Conservation (phyloP, 352 stramenopile genomes). For the Globisporangium sylvaticum region DNA sequence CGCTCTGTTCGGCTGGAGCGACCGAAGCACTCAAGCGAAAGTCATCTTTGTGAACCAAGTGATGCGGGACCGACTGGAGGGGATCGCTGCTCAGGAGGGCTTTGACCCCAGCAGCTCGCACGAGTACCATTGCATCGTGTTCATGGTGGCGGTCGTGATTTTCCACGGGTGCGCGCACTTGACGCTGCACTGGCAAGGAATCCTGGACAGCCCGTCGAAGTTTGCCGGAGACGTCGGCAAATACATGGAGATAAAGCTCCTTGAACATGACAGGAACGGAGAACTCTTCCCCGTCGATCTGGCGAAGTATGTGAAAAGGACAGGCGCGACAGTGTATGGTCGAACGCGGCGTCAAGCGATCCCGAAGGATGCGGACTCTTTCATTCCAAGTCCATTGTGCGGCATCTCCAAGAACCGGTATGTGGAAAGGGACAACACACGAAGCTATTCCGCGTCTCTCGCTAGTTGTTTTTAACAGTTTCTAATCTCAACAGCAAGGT, state of each 20-base stretch:
- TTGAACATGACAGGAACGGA: too few relatives aligned
- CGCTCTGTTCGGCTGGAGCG: not conserved
- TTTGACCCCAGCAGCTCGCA: not conserved
- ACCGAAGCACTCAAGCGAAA: not conserved
- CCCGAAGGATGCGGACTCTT: too few relatives aligned
- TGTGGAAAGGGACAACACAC: too few relatives aligned
- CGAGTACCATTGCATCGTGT: slow-evolving; percentile 2
- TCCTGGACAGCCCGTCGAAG: not conserved
- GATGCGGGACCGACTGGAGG: not conserved
- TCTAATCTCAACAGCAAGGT: too few relatives aligned
- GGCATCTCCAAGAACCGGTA: too few relatives aligned
- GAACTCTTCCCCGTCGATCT: too few relatives aligned
- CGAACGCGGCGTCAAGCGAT: too few relatives aligned
- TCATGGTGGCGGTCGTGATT: not conserved
- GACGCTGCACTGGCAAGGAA: slow-evolving; percentile 27
- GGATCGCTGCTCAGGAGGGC: not conserved
- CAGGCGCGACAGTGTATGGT: too few relatives aligned
- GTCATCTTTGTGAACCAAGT: slow-evolving; percentile 1
- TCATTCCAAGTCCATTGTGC: too few relatives aligned
- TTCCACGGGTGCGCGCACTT: slow-evolving; percentile 34
- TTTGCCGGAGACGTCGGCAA: not conserved
- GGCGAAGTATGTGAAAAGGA: too few relatives aligned
- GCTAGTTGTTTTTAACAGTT: too few relatives aligned
- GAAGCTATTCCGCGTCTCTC: too few relatives aligned
- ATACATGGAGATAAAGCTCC: not conserved